These are phyloP conservation scores for Scedosporium dehoogii DNA, from an alignment of 2,329 filamentous ascomycete genomes.

Conservation along the genomic window DNA sequence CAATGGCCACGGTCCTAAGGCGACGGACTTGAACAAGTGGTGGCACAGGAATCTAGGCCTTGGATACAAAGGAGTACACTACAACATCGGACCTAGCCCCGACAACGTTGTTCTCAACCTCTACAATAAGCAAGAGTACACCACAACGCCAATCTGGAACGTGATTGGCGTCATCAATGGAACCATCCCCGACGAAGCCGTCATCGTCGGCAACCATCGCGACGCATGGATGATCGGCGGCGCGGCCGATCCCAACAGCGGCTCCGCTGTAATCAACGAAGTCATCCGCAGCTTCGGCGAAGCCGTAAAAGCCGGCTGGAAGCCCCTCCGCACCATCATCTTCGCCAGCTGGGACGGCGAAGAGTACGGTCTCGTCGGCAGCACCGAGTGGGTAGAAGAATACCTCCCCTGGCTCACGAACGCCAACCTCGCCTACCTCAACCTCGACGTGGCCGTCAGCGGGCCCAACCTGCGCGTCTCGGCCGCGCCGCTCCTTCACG, in stretches of 20 bases:
- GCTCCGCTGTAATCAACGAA: constrained; percentile 70
- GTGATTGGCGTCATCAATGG: constrained; percentile 90
- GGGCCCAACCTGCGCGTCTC: constrained; percentile 54
- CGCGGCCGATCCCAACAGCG: constrained; percentile 73
- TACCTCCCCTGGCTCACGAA: constrained; percentile 70
- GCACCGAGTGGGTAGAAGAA: constrained; percentile 90
- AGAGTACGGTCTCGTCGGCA: constrained; percentile 79
- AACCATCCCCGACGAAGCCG: constrained; percentile 70
- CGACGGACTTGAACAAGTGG: constrained; percentile 59
- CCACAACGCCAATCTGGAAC: constrained; percentile 77
- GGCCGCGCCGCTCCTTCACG: constrained; percentile 68
- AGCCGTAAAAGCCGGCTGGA: constrained; percentile 50
- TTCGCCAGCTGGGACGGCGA: constrained; percentile 78
- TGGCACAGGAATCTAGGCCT: constrained; percentile 67
- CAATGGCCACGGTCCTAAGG: constrained; percentile 77
- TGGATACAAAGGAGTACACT: constrained; percentile 69
- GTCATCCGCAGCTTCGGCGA: constrained; percentile 65
- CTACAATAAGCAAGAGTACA: constrained; percentile 72
- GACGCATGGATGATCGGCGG: constrained; percentile 88
- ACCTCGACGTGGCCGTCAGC: constrained; percentile 66
- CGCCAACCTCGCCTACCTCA: constrained; percentile 71
- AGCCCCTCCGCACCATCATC: constrained; percentile 74
- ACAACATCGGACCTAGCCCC: constrained; percentile 77
- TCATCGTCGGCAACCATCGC: constrained; percentile 85
- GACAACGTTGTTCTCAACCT: constrained; percentile 61